Percentiles rank a stretch among this genome's conserved stretches.
phyloP scores from a whole-genome alignment of 129 eudicot species.

The Pseudognaphalium luteoalbum region DNA sequence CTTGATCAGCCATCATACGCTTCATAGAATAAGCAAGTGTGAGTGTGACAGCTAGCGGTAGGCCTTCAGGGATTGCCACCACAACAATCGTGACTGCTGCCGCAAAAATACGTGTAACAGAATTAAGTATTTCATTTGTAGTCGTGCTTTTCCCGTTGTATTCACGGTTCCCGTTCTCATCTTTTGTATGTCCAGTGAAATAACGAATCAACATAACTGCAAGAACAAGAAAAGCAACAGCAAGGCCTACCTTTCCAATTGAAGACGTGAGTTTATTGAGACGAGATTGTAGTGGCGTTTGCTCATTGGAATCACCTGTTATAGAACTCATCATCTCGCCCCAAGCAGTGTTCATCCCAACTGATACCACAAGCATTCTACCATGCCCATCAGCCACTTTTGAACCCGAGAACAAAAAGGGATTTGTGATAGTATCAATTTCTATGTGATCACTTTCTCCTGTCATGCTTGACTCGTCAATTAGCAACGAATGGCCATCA shows the following conservation, averaged over 20 bases:
- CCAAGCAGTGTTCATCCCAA: constrained; percentile 19
- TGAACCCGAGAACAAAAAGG: constrained; percentile 9
- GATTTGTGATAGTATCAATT: constrained; percentile 37
- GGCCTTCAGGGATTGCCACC: constrained; percentile 69
- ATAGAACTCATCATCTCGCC: constrained; percentile 11
- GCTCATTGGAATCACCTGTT: constrained; percentile 34
- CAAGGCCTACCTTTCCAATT: constrained; percentile 53
- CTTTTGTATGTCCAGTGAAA: constrained; percentile 5
- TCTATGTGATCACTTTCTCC: constrained; percentile 60
- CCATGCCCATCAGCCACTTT: constrained; percentile 14
- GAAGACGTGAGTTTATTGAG: constrained; percentile 52
- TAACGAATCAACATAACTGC: constrained; percentile 2
- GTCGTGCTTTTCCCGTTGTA: constrained; percentile 21
- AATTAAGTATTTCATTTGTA: constrained; percentile 32
- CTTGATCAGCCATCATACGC: constrained; percentile 51
- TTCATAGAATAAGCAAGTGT: constrained; percentile 13
- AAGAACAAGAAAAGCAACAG: constrained; percentile 38
- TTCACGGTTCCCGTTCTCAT: background rate
- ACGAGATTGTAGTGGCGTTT: constrained; percentile 28
- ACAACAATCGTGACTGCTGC: constrained; percentile 34
- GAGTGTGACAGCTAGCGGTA: constrained; percentile 48
- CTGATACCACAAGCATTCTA: constrained; percentile 8
- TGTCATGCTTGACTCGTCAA: constrained; percentile 64
- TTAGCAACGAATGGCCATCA: constrained; percentile 55
- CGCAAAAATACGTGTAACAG: constrained; percentile 34